Evolutionary conservation across 2,329 filamentous ascomycete species (phyloP).

Genomic region (Pestalotiopsis sp.): DNA sequence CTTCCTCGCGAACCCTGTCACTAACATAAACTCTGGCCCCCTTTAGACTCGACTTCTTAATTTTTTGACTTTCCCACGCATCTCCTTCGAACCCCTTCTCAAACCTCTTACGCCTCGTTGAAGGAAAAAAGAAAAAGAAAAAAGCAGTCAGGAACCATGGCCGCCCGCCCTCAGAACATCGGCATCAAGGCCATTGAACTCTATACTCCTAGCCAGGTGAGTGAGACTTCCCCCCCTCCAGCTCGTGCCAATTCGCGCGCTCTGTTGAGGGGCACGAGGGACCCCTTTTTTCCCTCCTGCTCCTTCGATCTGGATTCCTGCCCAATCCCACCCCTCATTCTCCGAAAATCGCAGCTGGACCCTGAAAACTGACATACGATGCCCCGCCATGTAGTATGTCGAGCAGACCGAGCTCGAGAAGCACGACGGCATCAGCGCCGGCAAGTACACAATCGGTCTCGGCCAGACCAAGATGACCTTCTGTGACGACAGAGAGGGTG

Average conservation of each 20-base stretch:
- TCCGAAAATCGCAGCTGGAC: conserved; percentile 22
- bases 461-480: conserved; percentile 93
- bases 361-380: conserved; percentile 20
- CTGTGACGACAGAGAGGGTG: conserved; percentile 87
- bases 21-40: conserved; percentile 4
- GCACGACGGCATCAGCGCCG: conserved; percentile 79
- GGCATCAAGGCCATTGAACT: conserved; percentile 93
- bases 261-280: neutral
- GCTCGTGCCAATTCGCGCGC: neutral
- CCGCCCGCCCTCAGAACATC: conserved; percentile 79
- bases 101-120: neutral
- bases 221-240: conserved; percentile 37
- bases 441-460: conserved; percentile 90
- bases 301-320: neutral
- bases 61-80: neutral
- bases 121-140: neutral
- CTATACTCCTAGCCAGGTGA: conserved; percentile 79
- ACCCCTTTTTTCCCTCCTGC: neutral
- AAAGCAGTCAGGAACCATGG: conserved; percentile 52
- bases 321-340: conserved; percentile 10
- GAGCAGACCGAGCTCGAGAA: conserved; percentile 82
- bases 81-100: neutral
- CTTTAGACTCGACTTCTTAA: neutral
- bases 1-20: neutral
- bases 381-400: conserved; percentile 63